These are phyloP conservation scores for Cudoniella acicularis DNA, from an alignment of 495 filamentous ascomycete genomes.

Conservation along the genomic window DNA sequence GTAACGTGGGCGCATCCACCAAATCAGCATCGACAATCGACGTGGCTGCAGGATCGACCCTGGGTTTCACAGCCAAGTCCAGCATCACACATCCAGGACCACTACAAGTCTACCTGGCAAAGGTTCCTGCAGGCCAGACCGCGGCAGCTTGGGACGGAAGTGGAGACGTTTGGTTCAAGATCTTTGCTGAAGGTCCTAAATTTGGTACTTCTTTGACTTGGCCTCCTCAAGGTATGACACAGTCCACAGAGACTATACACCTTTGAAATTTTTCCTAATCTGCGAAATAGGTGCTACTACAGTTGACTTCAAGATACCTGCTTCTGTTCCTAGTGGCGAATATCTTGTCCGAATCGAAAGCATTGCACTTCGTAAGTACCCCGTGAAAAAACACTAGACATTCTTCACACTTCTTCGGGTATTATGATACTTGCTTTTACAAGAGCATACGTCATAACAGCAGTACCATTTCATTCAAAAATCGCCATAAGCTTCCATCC, in stretches of 20 bases:
- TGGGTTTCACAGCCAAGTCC: conserved; percentile 4
- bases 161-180: conserved; percentile 51
- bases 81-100: conserved; percentile 26
- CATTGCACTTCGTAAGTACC: conserved; percentile 37
- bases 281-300: conserved; percentile 23
- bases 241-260: no score
- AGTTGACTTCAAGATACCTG: conserved; percentile 45
- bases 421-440: no score
- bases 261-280: no score
- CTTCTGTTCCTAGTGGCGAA: conserved; percentile 42
- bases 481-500: no score
- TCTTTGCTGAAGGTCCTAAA: conserved; percentile 42
- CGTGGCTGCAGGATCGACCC: conserved; percentile 44
- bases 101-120: conserved; percentile 50
- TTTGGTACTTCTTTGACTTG: conserved; percentile 37
- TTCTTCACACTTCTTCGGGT: no score
- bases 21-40: conserved; percentile 32
- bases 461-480: no score
- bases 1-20: neutral
- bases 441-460: no score
- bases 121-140: conserved; percentile 43
- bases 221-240: conserved; percentile 41
- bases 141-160: conserved; percentile 44
- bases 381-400: no score
- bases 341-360: conserved; percentile 54